A percentile compares a stretch with the other conserved stretches of the same genome.
Evolutionary conservation across 1,284 basidiomycete genomes (phyloP).

Genomic region (Porogramme epimiltina): DNA sequence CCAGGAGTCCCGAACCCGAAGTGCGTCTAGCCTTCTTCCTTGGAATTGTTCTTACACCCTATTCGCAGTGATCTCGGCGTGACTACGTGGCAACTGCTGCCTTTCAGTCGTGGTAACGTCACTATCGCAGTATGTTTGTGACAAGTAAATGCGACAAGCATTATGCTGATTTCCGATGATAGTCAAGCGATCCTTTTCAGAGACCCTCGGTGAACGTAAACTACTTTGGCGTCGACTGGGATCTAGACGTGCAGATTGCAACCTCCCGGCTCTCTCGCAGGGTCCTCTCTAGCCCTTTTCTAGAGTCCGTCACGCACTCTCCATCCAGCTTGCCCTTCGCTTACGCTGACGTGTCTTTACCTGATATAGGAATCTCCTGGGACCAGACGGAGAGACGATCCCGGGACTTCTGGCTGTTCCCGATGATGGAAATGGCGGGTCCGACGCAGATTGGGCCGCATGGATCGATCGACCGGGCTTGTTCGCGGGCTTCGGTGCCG

Average conservation of each 20-base stretch:
- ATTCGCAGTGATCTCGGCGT: slow-evolving; percentile 40
- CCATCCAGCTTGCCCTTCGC: not conserved
- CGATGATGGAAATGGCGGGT: slow-evolving; percentile 38
- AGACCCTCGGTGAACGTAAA: slow-evolving; percentile 49
- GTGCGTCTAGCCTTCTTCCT: not conserved
- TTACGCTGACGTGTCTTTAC: too few species aligned
- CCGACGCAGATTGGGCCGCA: slow-evolving; percentile 44
- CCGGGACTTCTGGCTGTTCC: slow-evolving; percentile 42
- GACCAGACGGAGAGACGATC: slow-evolving; percentile 37
- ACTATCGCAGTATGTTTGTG: slow-evolving; percentile 41
- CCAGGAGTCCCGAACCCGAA: not conserved
- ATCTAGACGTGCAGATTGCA: slow-evolving; percentile 51
- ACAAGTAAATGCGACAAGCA: not conserved
- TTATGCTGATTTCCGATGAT: not conserved
- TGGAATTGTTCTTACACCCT: not conserved
- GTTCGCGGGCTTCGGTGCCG: slow-evolving; percentile 39
- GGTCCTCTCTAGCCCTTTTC: slow-evolving; percentile 43
- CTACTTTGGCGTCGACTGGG: slow-evolving; percentile 49
- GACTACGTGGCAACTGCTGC: slow-evolving; percentile 54
- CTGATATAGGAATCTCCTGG: not conserved
- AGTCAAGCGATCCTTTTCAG: slow-evolving; percentile 48
- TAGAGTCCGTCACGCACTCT: slow-evolving; percentile 2
- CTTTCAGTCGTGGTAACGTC: slow-evolving; percentile 54
- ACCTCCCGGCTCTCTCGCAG: slow-evolving; percentile 46
- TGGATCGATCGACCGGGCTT: slow-evolving; percentile 40